Percentiles rank a stretch among this genome's conserved stretches.
phyloP scores from a whole-genome alignment of 495 filamentous ascomycete genomes.

The Mytilinidion resinicola region DNA sequence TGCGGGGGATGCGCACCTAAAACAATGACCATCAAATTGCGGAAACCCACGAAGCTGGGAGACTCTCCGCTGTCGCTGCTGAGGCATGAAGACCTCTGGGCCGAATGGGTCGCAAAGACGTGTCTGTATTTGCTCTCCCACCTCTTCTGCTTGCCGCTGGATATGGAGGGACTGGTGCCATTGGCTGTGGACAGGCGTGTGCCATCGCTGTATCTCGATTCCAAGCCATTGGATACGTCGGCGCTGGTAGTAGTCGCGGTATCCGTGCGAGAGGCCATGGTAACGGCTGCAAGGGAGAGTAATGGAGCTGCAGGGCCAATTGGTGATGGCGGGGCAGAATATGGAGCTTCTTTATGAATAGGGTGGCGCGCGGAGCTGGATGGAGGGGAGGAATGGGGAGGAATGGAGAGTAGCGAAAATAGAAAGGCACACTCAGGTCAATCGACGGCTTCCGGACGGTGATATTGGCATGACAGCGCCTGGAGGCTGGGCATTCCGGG shows the following conservation, averaged over 20 bases:
- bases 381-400: background rate
- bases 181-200: slow-evolving; percentile 3
- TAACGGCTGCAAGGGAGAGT: background rate
- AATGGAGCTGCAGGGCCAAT: background rate
- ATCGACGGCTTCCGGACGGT: background rate
- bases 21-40: slow-evolving; percentile 94
- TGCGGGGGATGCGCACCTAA: slow-evolving; percentile 43
- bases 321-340: slow-evolving; percentile 1
- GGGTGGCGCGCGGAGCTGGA: background rate
- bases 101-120: slow-evolving; percentile 75
- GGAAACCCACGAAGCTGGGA: slow-evolving; percentile 86
- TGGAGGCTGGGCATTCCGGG: no score
- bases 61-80: slow-evolving; percentile 68
- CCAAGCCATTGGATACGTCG: background rate
- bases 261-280: slow-evolving; percentile 19
- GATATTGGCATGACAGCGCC: no score
- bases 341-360: background rate
- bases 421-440: background rate
- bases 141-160: slow-evolving; percentile 4
- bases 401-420: no score
- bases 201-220: slow-evolving; percentile 1
- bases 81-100: slow-evolving; percentile 66
- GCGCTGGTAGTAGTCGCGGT: slow-evolving; percentile 16
- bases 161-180: slow-evolving; percentile 8
- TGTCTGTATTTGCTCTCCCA: slow-evolving; percentile 69